These are phyloP conservation scores for Penicillium taxi DNA, from an alignment of 495 filamentous ascomycete genomes.

Conservation along the genomic window DNA sequence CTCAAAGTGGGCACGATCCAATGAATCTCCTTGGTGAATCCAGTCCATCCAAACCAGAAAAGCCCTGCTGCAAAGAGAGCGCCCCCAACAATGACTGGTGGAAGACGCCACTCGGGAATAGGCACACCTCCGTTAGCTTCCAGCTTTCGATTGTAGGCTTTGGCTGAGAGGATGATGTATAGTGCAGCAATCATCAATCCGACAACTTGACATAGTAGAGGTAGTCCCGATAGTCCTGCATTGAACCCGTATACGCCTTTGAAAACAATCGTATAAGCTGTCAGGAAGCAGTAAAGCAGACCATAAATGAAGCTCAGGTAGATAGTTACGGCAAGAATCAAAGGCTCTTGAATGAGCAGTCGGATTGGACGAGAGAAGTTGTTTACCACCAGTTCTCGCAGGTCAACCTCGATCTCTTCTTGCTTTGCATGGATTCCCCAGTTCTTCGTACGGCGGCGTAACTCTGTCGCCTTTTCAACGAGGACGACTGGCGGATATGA, in stretches of 20 bases:
- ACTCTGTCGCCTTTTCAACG: constrained; percentile 64
- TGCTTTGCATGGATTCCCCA: constrained; percentile 95
- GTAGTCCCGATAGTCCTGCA: constrained; percentile 30
- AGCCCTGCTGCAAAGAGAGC: constrained; percentile 65
- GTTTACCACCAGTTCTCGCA: constrained; percentile 48
- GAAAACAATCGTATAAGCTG: constrained; percentile 39
- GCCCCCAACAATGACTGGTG: constrained; percentile 69
- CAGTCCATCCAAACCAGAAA: constrained; percentile 85
- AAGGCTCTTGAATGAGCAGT: constrained; percentile 21
- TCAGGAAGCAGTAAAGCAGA: constrained; percentile 39
- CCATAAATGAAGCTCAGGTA: constrained; percentile 36
- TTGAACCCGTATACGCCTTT: constrained; percentile 32
- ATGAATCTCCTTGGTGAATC: constrained; percentile 56
- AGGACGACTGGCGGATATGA: constrained; percentile 82
- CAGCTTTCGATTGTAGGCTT: constrained; percentile 49
- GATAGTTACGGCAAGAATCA: constrained; percentile 23
- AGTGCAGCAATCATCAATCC: constrained; percentile 33
- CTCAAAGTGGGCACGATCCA: constrained; percentile 82
- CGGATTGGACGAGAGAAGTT: constrained; percentile 27
- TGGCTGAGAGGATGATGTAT: constrained; percentile 21
- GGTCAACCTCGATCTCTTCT: constrained; percentile 84
- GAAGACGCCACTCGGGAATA: constrained; percentile 80
- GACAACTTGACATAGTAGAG: constrained; percentile 37
- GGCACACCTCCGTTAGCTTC: constrained; percentile 65
- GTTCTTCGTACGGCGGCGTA: constrained; percentile 77